Evolutionary conservation across 345 rosid species (phyloP), one percentile per base, ranked within the genome.

Genomic region (Gossypium thurberi): DNA sequence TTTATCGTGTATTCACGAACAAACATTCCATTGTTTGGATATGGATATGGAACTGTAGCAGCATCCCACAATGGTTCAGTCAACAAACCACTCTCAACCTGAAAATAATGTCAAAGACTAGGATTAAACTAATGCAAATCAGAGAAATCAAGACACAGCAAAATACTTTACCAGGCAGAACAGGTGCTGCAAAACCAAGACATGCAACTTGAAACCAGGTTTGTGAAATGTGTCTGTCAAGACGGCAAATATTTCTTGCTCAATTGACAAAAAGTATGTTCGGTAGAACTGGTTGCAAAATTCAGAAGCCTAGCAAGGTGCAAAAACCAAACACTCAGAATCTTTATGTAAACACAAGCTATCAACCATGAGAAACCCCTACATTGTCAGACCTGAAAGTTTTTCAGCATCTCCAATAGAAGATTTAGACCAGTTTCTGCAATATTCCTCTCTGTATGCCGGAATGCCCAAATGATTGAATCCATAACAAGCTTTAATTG

Each of bases 131-230:
- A 33, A 21, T 46, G 10, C 52, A 46, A 2, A 17, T 21, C 42
- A 13, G 37, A 55, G 20, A 6, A 21, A 48, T 17, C 2, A 47
- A 52, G 2, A 2, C 13, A 65, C 47, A 20, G 71, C 0, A 33
- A 2, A 42, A 81, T 50, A 69, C 33, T 56, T 75, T 86, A 95
- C 99, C 91, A 91, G 74, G 83, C 94, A 92, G 82, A 92, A 87
- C 61, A 92, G 82, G 78, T 89, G 97, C 69, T 92, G 97, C 47
- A 95, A 87, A 75, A 95, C 97, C 58, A 85, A 78, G 73, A 95
- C 97, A 72, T 95, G 99, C 82, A 95, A 80, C 91, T 95, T 95
- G 87, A 95, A 95, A 65, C 99, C 99, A 77, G 99, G 99, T 82
- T 95, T 95, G 76, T 95, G 99, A 75, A 95, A 95, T 7, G 99